Evolutionary conservation across 2,329 filamentous ascomycete species (phyloP), one percentile per base, ranked within the genome.

Genomic region (Monosporascus sp.): DNA sequence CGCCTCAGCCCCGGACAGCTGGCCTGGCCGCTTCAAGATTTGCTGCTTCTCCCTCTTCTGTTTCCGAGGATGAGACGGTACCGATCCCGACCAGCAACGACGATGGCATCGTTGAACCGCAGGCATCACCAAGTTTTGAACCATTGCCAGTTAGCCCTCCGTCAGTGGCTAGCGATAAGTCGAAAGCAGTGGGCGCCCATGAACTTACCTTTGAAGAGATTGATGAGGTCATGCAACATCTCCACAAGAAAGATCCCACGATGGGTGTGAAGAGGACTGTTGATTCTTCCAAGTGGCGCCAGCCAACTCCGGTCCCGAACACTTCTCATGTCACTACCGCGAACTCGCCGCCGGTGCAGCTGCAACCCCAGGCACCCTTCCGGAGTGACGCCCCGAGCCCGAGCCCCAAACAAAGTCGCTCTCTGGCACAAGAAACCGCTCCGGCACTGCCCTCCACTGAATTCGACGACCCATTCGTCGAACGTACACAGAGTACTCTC

Each of bases 151-250:
- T 70, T 39, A 68, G 61, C 49, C 63, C 59, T 41, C 65, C 64
- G 44, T 65, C 63, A 2, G 58, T 65, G 20, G 60, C 57, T n/a
- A 60, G 59, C 18, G 50, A 54, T 50, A 64, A 59, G 22, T 52
- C 58, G 2, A 53, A 52, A 9, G 58, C 56, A n/a, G 58, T 63
- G 22, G 58, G 61, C 4, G 63, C 65, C 6, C 63, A 63, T 20
- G 75, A 76, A 56, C 77, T 74, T 6, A 82, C 85, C 0, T 89
- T 89, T 61, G 87, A 93, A 60, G 91, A 97, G 65, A 92, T 97
- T 63, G 92, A 97, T 73, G 90, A 88, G 45, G 85, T 97, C 50
- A 96, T 97, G 90, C 83, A 87, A 58, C 87, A 94, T 55, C 80
- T 97, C 22, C 22, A 24, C 62, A 81, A 85, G 54, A 82, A 78